Conservation (phyloP, 139 green algal genomes). For the Asterochloris sp. region DNA sequence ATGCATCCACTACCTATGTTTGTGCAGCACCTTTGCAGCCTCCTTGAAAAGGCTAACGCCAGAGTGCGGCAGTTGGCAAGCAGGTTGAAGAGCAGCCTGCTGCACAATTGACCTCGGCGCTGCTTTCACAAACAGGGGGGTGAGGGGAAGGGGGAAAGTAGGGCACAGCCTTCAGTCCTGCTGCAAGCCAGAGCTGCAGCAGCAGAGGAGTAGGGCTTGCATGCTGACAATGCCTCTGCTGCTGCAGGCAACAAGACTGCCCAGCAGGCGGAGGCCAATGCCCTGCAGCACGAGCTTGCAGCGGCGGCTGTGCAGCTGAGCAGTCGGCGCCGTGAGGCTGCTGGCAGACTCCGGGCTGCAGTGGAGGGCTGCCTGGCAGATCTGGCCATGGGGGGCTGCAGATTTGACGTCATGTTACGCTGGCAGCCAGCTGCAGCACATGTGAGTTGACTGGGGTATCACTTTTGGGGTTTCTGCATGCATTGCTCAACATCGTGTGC, state of each 20-base stretch:
- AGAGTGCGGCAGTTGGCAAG: too few relatives aligned
- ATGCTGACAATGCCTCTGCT: not conserved
- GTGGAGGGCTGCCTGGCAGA: constrained; percentile 62
- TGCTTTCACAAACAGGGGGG: too few relatives aligned
- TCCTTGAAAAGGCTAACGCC: too few relatives aligned
- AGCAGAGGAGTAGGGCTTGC: not conserved
- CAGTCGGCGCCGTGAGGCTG: constrained; percentile 36
- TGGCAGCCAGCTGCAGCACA: not conserved
- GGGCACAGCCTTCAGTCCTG: not conserved
- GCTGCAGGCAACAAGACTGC: constrained; percentile 32
- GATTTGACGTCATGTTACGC: constrained; percentile 61
- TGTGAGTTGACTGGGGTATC: too few relatives aligned
- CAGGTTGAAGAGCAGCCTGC: too few relatives aligned
- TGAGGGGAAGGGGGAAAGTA: too few relatives aligned
- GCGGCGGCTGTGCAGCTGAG: constrained; percentile 27
- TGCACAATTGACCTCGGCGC: too few relatives aligned
- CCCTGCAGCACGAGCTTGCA: constrained; percentile 5
- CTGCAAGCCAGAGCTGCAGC: not conserved
- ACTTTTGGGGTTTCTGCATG: too few relatives aligned
- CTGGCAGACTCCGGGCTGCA: constrained; percentile 36
- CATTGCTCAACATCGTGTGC: too few relatives aligned
- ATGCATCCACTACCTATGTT: too few relatives aligned
- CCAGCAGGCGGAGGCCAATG: constrained; percentile 21
- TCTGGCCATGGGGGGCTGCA: constrained; percentile 61
- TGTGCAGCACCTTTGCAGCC: too few relatives aligned